A percentile compares a stretch with the other conserved stretches of the same genome.
Conservation (phyloP, 2,329 filamentous ascomycete species). For the Didymella sp. region DNA sequence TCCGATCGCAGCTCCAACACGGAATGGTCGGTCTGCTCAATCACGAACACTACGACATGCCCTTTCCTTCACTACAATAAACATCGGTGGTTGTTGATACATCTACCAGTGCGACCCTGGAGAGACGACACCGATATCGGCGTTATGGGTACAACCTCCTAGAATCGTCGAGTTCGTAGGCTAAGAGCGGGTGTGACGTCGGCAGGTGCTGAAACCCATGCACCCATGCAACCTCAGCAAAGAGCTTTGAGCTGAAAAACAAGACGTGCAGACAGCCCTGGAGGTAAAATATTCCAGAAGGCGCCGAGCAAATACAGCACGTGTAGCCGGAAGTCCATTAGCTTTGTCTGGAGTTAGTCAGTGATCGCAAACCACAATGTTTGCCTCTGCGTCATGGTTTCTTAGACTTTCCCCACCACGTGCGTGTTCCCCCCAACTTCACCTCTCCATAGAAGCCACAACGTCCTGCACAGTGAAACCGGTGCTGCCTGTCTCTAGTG, state of each 20-base stretch:
- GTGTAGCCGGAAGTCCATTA: slow-evolving; percentile 12
- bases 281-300: neutral
- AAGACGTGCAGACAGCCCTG: neutral
- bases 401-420: slow-evolving; percentile 21
- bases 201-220: neutral
- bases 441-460: neutral
- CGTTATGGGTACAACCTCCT: neutral
- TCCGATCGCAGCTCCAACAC: neutral
- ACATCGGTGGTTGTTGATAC: neutral
- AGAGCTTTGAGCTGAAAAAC: neutral
- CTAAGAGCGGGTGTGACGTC: slow-evolving; percentile 10
- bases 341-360: slow-evolving; percentile 19
- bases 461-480: slow-evolving; percentile 10
- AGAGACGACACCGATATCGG: slow-evolving; percentile 8
- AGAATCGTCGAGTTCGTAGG: neutral
- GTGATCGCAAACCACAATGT: slow-evolving; percentile 15
- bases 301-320: slow-evolving; percentile 5
- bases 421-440: slow-evolving; percentile 4
- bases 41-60: neutral
- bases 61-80: neutral
- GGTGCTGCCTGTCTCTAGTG: slow-evolving; percentile 4
- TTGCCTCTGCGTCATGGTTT: slow-evolving; percentile 26
- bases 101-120: neutral
- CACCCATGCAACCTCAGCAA: neutral
- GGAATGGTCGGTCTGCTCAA: neutral